Evolutionary conservation across 1,284 basidiomycete genomes (phyloP).

Genomic region (Fistulina hepatica): DNA sequence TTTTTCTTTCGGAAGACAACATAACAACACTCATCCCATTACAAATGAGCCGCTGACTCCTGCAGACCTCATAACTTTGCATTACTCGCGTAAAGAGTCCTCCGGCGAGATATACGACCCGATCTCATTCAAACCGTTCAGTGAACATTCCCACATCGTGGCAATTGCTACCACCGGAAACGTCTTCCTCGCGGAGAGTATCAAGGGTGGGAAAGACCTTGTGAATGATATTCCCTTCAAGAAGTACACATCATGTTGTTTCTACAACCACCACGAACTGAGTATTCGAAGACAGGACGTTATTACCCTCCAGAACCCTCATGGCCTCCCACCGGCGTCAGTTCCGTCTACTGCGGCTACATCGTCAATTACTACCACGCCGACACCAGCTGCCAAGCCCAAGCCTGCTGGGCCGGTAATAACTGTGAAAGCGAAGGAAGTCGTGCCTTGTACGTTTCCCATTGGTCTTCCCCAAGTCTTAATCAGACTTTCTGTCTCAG

Average conservation of each 20-base stretch:
- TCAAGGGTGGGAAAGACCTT: constrained; percentile 82
- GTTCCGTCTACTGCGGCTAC: constrained; percentile 27
- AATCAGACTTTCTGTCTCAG: constrained; percentile 27
- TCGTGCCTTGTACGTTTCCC: constrained; percentile 49
- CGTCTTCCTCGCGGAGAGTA: constrained; percentile 82
- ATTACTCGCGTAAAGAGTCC: constrained; percentile 71
- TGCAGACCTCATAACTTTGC: constrained; percentile 75
- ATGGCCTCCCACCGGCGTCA: constrained; percentile 53
- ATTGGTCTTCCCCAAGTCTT: constrained; percentile 2
- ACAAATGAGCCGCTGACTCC: constrained; percentile 75
- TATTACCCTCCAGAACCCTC: constrained; percentile 87
- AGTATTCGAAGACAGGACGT: constrained; percentile 60
- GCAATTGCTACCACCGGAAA: constrained; percentile 86
- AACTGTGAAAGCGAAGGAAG: constrained; percentile 41
- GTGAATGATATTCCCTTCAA: constrained; percentile 80
- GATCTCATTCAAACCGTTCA: constrained; percentile 89
- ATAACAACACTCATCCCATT: constrained; percentile 75
- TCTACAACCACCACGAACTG: constrained; percentile 5
- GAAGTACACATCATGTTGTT: constrained; percentile 39
- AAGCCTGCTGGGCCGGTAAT: constrained; percentile 22
- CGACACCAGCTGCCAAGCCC: constrained; percentile 26
- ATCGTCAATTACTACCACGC: constrained; percentile 21
- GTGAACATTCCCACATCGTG: constrained; percentile 84
- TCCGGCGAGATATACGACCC: constrained; percentile 83
- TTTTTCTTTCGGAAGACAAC: constrained; percentile 37